phyloP scores from a whole-genome alignment of 768 basidiomycete species.

The Psilocybe cyanescens region DNA sequence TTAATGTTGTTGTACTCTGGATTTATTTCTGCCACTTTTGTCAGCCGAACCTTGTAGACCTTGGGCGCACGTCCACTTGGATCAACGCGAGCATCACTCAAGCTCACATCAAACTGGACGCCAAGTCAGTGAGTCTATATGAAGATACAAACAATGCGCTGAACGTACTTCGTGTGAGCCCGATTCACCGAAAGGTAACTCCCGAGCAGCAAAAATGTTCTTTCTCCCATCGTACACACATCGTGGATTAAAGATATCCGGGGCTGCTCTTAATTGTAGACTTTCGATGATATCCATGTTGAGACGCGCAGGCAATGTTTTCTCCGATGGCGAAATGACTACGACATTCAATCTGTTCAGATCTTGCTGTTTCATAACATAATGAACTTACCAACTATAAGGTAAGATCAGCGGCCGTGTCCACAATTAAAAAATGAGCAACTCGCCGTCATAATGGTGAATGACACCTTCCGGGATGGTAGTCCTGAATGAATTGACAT shows the following conservation, averaged over 20 bases:
- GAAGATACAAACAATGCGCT: not conserved
- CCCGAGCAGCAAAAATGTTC: conserved; percentile 66
- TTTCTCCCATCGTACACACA: conserved; percentile 83
- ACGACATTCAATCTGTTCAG: not conserved
- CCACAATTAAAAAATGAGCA: conserved; percentile 3
- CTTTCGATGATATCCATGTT: conserved; percentile 73
- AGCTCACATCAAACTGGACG: conserved; percentile 62
- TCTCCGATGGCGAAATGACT: conserved; percentile 75
- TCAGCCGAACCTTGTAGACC: conserved; percentile 67
- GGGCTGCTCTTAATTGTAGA: conserved; percentile 61
- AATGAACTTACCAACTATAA: conserved; percentile 46
- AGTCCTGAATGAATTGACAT: conserved; percentile 67
- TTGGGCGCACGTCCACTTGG: conserved; percentile 52
- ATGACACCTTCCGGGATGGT: conserved; percentile 66
- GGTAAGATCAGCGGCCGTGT: conserved; percentile 13
- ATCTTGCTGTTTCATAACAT: not conserved
- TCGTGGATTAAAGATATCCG: conserved; percentile 71
- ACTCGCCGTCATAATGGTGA: conserved; percentile 80
- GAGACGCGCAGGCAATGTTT: conserved; percentile 63
- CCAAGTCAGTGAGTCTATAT: not conserved
- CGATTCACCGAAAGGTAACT: conserved; percentile 60
- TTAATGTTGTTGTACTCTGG: conserved; percentile 28
- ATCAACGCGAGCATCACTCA: conserved; percentile 41
- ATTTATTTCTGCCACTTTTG: conserved; percentile 52
- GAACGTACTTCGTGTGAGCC: conserved; percentile 56